Percentiles rank a stretch among this genome's conserved stretches.
Conservation (phyloP, 208 protist species). For the Wallacemonas sp. region DNA sequence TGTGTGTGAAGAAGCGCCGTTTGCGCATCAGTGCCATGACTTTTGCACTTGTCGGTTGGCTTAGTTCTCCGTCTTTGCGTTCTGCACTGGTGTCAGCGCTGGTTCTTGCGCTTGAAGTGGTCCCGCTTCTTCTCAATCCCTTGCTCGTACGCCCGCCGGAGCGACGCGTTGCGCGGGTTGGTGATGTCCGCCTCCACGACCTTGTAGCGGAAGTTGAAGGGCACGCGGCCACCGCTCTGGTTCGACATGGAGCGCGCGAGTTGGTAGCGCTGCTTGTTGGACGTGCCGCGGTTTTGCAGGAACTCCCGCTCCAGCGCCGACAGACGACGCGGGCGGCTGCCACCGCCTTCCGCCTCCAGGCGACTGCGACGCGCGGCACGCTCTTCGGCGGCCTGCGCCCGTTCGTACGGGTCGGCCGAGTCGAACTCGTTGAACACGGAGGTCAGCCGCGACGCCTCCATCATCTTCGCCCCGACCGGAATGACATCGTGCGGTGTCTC, state of each 20-base stretch:
- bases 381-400: slow-evolving; percentile 20
- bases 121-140: slow-evolving; percentile 63
- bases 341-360: slow-evolving; percentile 1
- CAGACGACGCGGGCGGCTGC: slow-evolving; percentile 24
- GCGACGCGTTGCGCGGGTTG: slow-evolving; percentile 57
- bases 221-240: slow-evolving; percentile 69
- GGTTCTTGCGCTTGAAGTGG: slow-evolving; percentile 3
- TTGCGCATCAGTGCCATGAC: too few relatives aligned
- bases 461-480: slow-evolving; percentile 66
- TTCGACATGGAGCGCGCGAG: slow-evolving; percentile 74
- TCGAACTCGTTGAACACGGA: slow-evolving; percentile 80
- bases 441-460: slow-evolving; percentile 52
- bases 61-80: too few relatives aligned
- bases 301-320: slow-evolving; percentile 60
- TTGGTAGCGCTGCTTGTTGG: slow-evolving; percentile 58
- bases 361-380: slow-evolving; percentile 18
- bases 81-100: not conserved
- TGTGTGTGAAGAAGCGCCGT: not conserved
- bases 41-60: too few relatives aligned
- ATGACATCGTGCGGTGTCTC: slow-evolving; percentile 68
- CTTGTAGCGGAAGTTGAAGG: slow-evolving; percentile 87
- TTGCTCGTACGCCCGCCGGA: slow-evolving; percentile 51
- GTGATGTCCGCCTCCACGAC: slow-evolving; percentile 83
- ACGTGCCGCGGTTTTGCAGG: slow-evolving; percentile 60
- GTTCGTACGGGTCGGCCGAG: slow-evolving; percentile 52